Conservation (phyloP, 306 rosid species). For the Pterocarpus macrocarpus region DNA sequence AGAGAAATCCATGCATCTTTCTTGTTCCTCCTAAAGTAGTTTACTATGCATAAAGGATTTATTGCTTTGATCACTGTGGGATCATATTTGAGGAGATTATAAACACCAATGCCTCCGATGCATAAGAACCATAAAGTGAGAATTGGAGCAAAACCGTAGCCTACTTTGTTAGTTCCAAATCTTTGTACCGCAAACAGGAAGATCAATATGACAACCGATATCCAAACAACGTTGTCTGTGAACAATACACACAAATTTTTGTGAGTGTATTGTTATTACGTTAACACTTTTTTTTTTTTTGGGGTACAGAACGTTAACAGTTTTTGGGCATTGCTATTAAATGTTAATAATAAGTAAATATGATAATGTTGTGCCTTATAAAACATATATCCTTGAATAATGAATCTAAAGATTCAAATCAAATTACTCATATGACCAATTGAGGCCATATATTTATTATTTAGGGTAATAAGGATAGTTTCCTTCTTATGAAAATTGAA, state of each 20-base stretch:
- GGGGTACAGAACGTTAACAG: too few relatives aligned
- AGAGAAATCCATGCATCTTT: slow-evolving; percentile 88
- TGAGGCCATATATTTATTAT: too few relatives aligned
- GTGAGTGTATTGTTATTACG: not conserved
- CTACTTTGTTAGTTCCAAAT: slow-evolving; percentile 86
- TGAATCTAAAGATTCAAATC: too few relatives aligned
- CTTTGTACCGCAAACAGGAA: slow-evolving; percentile 71
- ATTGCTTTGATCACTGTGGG: slow-evolving; percentile 69
- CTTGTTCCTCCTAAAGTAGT: slow-evolving; percentile 71
- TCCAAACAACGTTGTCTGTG: slow-evolving; percentile 65
- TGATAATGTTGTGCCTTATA: too few relatives aligned
- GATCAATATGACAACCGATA: slow-evolving; percentile 65
- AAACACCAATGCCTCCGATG: slow-evolving; percentile 67
- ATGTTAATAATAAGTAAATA: too few relatives aligned
- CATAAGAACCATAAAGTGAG: slow-evolving; percentile 70
- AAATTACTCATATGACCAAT: too few relatives aligned
- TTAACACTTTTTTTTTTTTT: too few relatives aligned
- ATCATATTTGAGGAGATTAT: slow-evolving; percentile 72
- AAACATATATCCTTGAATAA: too few relatives aligned
- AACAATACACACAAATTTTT: not conserved
- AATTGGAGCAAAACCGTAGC: slow-evolving; percentile 84
- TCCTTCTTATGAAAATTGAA: too few relatives aligned
- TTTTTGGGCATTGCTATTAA: too few relatives aligned
- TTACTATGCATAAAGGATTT: slow-evolving; percentile 67
- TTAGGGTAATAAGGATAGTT: too few relatives aligned